Base-by-base conservation (phyloP, 129 eudicot species). In the Deinandra increscens region DNA sequence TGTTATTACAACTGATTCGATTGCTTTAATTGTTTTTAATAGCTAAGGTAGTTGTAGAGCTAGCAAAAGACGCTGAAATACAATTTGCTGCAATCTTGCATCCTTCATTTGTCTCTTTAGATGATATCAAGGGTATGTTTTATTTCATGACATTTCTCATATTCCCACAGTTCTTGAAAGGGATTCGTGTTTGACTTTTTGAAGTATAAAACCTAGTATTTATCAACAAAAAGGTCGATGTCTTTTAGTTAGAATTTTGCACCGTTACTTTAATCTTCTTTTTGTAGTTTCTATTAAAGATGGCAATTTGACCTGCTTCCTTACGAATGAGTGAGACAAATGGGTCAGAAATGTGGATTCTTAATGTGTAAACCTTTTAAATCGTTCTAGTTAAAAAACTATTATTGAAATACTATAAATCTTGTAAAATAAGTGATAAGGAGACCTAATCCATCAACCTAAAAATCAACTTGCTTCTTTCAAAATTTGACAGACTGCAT, bases 91-190 rank as follows among this genome's bases (percentile, higher is more conserved):
- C 82, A 70, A 49, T 90, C 34, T 69, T 87, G 34, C 97, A 90
- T 71, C 97, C 97, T 71, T 78, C 89, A 0, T 77, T 83, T 66
- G 86, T 84, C 42, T 34, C 79, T 29, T 15, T 76, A 60, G 89
- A 89, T 22, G 96, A 89, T 64, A 75, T 90, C 44, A 75, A 82
- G 62, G 95, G 97, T 90, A 84, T 39, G 75, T 31, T 13, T 69
- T 63, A 26, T 43, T 19, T 15, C 7, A 55, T 8, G 11, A 23
- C 37, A 23, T 13, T 54, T 0, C 23, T 55, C 37, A 9, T 46
- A 54, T 10, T 55, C 36, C 34, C n/a, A 22, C 9, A 15, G 17
- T 55, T 55, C 37, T 55, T 55, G 37, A 11, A 55, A 10, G 15
- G 14, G 7, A 12, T 22, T 10, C 17, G 11, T 22, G n/a, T 33